These are phyloP conservation scores for Aspergillus awamori DNA, from an alignment of 2,329 filamentous ascomycete species.

Conservation along the genomic window DNA sequence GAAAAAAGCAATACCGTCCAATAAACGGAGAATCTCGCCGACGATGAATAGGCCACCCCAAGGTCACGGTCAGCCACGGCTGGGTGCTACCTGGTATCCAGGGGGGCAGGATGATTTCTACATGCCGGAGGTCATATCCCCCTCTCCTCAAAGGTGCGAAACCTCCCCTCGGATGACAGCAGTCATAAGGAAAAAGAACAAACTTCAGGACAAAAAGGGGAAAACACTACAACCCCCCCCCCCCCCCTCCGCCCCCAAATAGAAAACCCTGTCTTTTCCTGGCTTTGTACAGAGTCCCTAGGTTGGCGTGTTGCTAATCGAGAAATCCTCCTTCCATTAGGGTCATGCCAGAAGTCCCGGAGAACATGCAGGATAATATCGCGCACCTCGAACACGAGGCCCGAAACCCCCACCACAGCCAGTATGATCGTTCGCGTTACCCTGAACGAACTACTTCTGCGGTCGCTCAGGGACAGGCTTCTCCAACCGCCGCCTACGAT, in stretches of 20 bases:
- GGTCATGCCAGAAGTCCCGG: conserved; percentile 91
- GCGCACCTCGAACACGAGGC: conserved; percentile 87
- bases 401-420: conserved; percentile 49
- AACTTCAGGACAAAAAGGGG: neutral
- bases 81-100: conserved; percentile 69
- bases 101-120: conserved; percentile 70
- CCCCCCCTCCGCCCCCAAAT: conserved; percentile 8
- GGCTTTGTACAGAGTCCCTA: conserved; percentile 5
- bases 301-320: conserved; percentile 29
- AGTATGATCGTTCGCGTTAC: conserved; percentile 38
- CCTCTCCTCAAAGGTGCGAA: conserved; percentile 68
- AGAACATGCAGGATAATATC: conserved; percentile 94
- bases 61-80: conserved; percentile 43
- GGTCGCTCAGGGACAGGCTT: conserved; percentile 32
- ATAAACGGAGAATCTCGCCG: conserved; percentile 18
- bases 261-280: conserved; percentile 5
- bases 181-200: neutral
- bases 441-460: conserved; percentile 43
- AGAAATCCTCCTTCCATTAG: conserved; percentile 50
- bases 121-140: conserved; percentile 70
- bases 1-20: conserved; percentile 13
- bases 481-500: conserved; percentile 32
- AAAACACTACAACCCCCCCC: conserved; percentile 14
- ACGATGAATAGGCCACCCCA: conserved; percentile 43
- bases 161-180: conserved; percentile 8